These are phyloP conservation scores for Cucurbita pepo DNA, from an alignment of 306 rosid species.

Conservation along the genomic window DNA sequence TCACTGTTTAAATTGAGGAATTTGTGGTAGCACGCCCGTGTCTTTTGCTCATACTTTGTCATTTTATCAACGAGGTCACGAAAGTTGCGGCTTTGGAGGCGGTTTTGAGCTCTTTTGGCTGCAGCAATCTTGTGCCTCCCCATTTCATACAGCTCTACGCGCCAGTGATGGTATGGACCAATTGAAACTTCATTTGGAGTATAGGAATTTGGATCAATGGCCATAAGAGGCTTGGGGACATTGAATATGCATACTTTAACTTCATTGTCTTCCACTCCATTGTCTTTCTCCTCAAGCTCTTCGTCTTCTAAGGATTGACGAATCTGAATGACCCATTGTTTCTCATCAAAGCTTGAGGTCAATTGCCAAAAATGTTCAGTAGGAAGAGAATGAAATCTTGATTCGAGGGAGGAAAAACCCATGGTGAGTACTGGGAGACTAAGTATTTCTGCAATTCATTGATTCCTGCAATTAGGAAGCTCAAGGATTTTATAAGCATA, in stretches of 20 bases:
- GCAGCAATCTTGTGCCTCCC: conserved; percentile 55
- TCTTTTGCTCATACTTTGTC: conserved; percentile 25
- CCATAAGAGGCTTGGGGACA: conserved; percentile 28
- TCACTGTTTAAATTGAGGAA: conserved; percentile 52
- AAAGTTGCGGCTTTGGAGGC: conserved; percentile 21
- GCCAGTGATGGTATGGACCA: conserved; percentile 64
- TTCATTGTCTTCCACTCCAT: conserved; percentile 25
- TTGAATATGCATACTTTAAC: conserved; percentile 43
- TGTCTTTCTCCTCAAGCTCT: conserved; percentile 31
- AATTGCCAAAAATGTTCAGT: background rate
- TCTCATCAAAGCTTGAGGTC: conserved; percentile 37
- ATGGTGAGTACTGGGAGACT: background rate
- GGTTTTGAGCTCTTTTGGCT: conserved; percentile 38
- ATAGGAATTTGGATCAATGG: conserved; percentile 37
- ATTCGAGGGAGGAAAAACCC: background rate
- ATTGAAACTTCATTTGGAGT: conserved; percentile 62
- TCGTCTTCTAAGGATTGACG: conserved; percentile 47
- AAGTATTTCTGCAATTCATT: background rate
- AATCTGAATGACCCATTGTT: conserved; percentile 43
- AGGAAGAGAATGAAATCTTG: background rate
- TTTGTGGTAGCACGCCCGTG: conserved; percentile 55
- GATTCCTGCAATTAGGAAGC: background rate
- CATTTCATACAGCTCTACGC: conserved; percentile 71
- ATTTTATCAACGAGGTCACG: conserved; percentile 36
- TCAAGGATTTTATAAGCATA: background rate